Conservation (phyloP, 192 early-diverging fungal genomes). For the Funneliformis geosporum region DNA sequence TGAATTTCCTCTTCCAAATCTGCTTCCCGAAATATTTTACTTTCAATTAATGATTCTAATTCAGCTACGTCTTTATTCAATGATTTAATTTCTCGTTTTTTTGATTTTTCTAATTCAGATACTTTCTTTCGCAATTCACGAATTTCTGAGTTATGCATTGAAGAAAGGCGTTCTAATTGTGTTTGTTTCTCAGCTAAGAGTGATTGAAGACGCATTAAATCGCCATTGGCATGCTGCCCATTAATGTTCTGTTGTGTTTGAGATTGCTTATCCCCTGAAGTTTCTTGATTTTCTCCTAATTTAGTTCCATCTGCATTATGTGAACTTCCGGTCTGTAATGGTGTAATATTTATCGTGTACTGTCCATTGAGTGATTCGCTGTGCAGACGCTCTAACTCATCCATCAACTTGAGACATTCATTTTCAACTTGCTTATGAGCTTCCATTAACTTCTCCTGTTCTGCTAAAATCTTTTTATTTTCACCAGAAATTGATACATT, state of each 20-base stretch:
- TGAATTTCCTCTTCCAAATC: constrained; percentile 66
- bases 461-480: constrained; percentile 55
- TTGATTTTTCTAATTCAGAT: constrained; percentile 57
- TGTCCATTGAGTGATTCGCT: constrained; percentile 50
- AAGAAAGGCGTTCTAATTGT: constrained; percentile 47
- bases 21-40: constrained; percentile 71
- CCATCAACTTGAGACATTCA: constrained; percentile 71
- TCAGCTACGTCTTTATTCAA: constrained; percentile 68
- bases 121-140: constrained; percentile 51
- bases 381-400: constrained; percentile 74
- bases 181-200: constrained; percentile 48
- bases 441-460: constrained; percentile 57
- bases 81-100: constrained; percentile 58
- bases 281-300: constrained; percentile 3
- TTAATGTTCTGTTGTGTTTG: constrained; percentile 14
- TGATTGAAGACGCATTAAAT: constrained; percentile 39
- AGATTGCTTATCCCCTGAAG: constrained; percentile 24
- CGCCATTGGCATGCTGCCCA: constrained; percentile 27
- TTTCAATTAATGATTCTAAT: constrained; percentile 70
- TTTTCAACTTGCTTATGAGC: constrained; percentile 69
- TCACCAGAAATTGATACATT: constrained; percentile 48
- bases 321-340: not conserved
- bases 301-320: not conserved
- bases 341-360: not conserved
- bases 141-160: constrained; percentile 55